Percentiles rank a stretch among this genome's conserved stretches.
phyloP scores from a whole-genome alignment of 1,139 yeast genomes.

The Kodamaea alishanica region DNA sequence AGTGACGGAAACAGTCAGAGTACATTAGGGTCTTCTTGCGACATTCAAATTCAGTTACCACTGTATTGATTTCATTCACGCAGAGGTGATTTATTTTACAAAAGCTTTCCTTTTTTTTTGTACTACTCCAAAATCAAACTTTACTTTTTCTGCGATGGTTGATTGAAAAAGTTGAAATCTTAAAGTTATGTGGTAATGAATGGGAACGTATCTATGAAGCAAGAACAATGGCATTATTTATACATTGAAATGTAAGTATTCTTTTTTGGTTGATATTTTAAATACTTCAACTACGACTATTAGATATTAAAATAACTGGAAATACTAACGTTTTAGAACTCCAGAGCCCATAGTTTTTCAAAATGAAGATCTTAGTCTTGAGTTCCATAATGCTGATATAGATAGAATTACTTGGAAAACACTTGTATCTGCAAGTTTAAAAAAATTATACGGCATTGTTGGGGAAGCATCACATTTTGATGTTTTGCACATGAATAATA shows the following conservation, averaged over 20 bases:
- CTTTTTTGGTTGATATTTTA: neutral
- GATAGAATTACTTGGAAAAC: constrained; percentile 45
- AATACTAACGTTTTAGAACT: constrained; percentile 12
- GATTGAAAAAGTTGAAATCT: neutral
- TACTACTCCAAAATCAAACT: too few species aligned
- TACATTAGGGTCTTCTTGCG: constrained; percentile 10
- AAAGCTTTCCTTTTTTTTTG: too few species aligned
- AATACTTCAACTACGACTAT: too few species aligned
- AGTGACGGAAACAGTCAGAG: constrained; percentile 7
- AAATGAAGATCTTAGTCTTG: constrained; percentile 7
- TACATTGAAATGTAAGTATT: constrained; percentile 16
- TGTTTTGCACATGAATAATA: constrained; percentile 22
- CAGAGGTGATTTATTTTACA: too few species aligned
- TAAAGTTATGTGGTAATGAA: too few species aligned
- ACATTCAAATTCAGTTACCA: constrained; percentile 13
- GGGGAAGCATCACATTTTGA: constrained; percentile 44
- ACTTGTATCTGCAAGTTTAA: constrained; percentile 28
- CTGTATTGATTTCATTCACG: neutral
- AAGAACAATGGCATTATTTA: constrained; percentile 15
- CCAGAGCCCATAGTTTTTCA: constrained; percentile 16
- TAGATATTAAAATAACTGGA: neutral
- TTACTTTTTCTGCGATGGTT: neutral
- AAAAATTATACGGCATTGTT: constrained; percentile 32
- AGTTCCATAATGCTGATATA: constrained; percentile 13
- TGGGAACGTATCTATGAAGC: neutral